These are phyloP conservation scores for Globisporangium sylvaticum DNA, from an alignment of 352 stramenopile species.

Conservation along the genomic window DNA sequence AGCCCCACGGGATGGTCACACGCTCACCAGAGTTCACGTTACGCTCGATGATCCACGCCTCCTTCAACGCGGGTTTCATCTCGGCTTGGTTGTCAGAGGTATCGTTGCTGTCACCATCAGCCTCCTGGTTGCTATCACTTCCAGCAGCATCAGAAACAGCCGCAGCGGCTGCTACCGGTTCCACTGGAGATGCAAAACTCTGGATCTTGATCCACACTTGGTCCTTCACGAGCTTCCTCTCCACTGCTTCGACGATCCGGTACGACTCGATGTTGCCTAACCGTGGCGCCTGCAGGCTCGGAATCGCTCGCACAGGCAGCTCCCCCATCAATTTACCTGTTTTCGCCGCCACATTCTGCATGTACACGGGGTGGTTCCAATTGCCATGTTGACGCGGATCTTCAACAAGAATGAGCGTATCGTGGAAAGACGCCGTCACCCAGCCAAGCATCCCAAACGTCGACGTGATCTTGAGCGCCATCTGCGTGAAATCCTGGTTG, in stretches of 20 bases:
- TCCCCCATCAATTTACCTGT: constrained; percentile 57
- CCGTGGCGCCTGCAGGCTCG: constrained; percentile 54
- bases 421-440: constrained; percentile 59
- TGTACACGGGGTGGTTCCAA: constrained; percentile 35
- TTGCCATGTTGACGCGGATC: constrained; percentile 26
- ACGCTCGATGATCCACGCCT: constrained; percentile 74
- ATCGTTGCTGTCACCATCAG: constrained; percentile 17
- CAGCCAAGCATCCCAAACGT: constrained; percentile 58
- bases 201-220: constrained; percentile 63
- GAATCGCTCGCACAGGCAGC: constrained; percentile 55
- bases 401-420: constrained; percentile 50
- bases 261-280: constrained; percentile 51
- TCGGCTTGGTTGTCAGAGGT: constrained; percentile 8
- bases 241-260: constrained; percentile 47
- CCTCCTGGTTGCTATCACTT: constrained; percentile 10
- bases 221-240: constrained; percentile 73
- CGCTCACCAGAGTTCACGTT: constrained; percentile 68
- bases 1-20: constrained; percentile 57
- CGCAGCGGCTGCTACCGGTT: constrained; percentile 6
- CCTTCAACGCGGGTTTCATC: constrained; percentile 6
- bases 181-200: constrained; percentile 14
- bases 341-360: constrained; percentile 65
- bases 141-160: neutral
- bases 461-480: constrained; percentile 65
- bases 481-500: constrained; percentile 65